Conservation (phyloP, 805 yeast genomes). For the Saccharomycopsis synnaedendra region DNA sequence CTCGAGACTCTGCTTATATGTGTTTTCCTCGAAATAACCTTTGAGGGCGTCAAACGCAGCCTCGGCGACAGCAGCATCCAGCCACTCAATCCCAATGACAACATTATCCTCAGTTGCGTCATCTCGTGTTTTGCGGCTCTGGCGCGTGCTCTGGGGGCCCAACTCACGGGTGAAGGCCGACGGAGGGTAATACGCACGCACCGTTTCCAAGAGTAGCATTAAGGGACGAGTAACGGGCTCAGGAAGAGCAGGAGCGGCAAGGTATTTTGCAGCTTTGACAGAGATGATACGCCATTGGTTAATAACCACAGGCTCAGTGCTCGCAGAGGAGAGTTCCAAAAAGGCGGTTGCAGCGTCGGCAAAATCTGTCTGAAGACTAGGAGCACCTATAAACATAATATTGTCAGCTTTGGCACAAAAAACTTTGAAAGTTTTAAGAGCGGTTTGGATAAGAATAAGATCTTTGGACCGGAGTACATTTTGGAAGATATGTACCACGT, state of each 20-base stretch:
- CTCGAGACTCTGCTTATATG: too few relatives aligned
- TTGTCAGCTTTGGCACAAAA: constrained; percentile 46
- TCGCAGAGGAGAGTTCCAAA: constrained; percentile 18
- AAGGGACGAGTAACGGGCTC: too few relatives aligned
- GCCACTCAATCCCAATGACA: constrained; percentile 11
- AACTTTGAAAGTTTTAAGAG: constrained; percentile 34
- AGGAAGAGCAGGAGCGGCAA: constrained; percentile 11
- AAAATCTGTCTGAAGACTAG: constrained; percentile 40
- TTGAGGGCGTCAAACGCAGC: constrained; percentile 34
- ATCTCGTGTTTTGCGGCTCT: neutral
- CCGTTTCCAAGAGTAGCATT: too few relatives aligned
- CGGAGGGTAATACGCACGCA: too few relatives aligned
- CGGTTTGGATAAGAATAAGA: constrained; percentile 43
- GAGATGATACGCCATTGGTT: constrained; percentile 14
- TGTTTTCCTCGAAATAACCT: constrained; percentile 40
- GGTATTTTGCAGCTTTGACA: constrained; percentile 21
- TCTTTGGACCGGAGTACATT: constrained; percentile 47
- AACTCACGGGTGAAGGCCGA: too few relatives aligned
- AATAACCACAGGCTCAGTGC: neutral
- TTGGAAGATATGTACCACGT: constrained; percentile 49
- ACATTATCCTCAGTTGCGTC: constrained; percentile 12
- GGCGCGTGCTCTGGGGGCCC: too few relatives aligned
- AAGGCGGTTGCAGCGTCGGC: constrained; percentile 25
- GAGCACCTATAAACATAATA: constrained; percentile 55
- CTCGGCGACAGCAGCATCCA: constrained; percentile 10